phyloP scores from a whole-genome alignment of 805 yeast species.

The Metschnikowia chrysomelidarum region DNA sequence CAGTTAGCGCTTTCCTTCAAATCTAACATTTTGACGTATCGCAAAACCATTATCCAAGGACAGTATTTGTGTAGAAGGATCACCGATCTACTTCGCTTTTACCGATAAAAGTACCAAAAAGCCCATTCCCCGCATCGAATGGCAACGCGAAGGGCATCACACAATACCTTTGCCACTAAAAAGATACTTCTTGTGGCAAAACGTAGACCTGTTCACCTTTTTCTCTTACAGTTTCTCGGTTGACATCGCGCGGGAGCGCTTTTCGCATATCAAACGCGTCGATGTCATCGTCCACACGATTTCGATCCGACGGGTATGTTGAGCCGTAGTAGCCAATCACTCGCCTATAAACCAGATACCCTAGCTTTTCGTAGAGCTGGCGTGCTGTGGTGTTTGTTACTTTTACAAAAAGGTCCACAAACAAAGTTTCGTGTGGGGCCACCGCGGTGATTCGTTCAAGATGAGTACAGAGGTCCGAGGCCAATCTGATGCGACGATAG shows the following conservation, averaged over 20 bases:
- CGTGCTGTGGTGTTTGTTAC: slow-evolving; percentile 81
- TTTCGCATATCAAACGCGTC: slow-evolving; percentile 92
- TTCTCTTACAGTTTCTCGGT: slow-evolving; percentile 50
- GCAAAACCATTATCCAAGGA: too few relatives aligned
- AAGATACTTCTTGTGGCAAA: slow-evolving; percentile 64
- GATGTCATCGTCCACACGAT: slow-evolving; percentile 55
- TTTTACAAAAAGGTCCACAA: slow-evolving; percentile 88
- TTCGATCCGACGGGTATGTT: slow-evolving; percentile 46
- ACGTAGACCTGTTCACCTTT: slow-evolving; percentile 63
- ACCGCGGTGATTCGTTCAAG: slow-evolving; percentile 69
- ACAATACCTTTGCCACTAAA: slow-evolving; percentile 29
- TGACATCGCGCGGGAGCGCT: slow-evolving; percentile 55
- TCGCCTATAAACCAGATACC: slow-evolving; percentile 79
- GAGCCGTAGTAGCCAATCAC: slow-evolving; percentile 85
- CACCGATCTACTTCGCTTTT: background rate
- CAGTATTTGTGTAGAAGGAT: background rate
- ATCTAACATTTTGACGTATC: too few relatives aligned
- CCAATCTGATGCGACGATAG: slow-evolving; percentile 83
- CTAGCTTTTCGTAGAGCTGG: slow-evolving; percentile 78
- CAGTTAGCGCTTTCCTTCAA: too few relatives aligned
- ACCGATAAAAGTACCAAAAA: too few relatives aligned
- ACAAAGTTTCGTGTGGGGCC: slow-evolving; percentile 75
- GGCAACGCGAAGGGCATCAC: background rate
- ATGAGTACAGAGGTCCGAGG: slow-evolving; percentile 71
- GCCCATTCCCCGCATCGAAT: background rate